Percentiles rank a stretch among this genome's conserved stretches.
Conservation (phyloP, 192 early-diverging fungal species). For the Borealophlyctis nickersoniae region DNA sequence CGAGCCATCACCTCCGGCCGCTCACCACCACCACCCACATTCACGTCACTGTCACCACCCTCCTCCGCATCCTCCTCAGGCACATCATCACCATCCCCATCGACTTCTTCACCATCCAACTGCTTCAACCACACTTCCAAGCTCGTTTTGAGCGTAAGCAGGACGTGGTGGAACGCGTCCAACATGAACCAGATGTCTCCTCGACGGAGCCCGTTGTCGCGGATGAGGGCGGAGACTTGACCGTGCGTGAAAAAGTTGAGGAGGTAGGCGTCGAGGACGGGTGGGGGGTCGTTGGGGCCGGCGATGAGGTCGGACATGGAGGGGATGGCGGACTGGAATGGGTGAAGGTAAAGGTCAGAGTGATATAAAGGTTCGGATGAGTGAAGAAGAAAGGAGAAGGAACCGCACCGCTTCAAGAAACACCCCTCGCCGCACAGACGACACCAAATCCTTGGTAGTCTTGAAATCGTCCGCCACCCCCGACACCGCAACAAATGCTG, state of each 20-base stretch:
- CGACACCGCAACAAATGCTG: conserved; percentile 30
- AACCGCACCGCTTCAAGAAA: conserved; percentile 4
- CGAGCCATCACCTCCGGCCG: conserved; percentile 4
- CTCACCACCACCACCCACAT: conserved; percentile 2
- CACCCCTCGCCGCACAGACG: conserved; percentile 13
- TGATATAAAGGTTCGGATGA: too few relatives aligned
- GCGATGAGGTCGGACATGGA: conserved; percentile 9
- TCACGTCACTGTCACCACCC: conserved; percentile 11
- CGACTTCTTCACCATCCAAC: conserved; percentile 5
- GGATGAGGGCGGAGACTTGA: conserved; percentile 17
- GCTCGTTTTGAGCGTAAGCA: neutral
- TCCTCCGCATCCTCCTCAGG: conserved; percentile 17
- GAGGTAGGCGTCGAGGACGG: conserved; percentile 24
- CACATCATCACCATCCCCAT: conserved; percentile 1
- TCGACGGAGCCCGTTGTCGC: conserved; percentile 21
- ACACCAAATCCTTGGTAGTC: conserved; percentile 16
- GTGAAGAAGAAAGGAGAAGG: too few relatives aligned
- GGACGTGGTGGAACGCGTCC: conserved; percentile 20
- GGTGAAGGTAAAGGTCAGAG: too few relatives aligned
- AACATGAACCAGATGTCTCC: conserved; percentile 26
- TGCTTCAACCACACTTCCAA: conserved; percentile 8
- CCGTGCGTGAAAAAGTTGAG: conserved; percentile 33
- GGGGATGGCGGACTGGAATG: conserved; percentile 16
- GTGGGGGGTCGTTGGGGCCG: neutral
- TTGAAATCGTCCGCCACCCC: conserved; percentile 24